These are phyloP conservation scores for Tausonia pullulans DNA, from an alignment of 1,284 basidiomycete genomes.

Conservation along the genomic window DNA sequence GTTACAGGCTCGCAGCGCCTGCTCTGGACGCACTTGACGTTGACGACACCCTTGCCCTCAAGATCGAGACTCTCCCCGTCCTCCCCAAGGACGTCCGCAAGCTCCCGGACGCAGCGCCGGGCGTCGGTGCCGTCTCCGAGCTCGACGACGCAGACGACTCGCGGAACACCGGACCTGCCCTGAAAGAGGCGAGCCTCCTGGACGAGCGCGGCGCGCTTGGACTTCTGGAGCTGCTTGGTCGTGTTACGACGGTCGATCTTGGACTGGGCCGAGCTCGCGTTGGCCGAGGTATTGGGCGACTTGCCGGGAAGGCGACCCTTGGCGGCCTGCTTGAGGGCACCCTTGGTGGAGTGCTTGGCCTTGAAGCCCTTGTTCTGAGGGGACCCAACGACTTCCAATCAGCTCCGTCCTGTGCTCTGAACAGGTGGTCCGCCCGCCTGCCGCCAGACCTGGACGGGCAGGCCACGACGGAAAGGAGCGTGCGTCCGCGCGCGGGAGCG, in stretches of 20 bases:
- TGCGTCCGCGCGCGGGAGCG: too few species aligned
- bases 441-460: too few species aligned
- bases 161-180: slow-evolving; percentile 34
- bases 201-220: slow-evolving; percentile 58
- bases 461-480: too few species aligned
- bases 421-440: not conserved
- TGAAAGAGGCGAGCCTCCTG: slow-evolving; percentile 35
- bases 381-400: not conserved
- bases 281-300: not conserved
- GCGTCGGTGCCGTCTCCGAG: slow-evolving; percentile 40
- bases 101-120: slow-evolving; percentile 55
- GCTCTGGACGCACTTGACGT: slow-evolving; percentile 46
- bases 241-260: slow-evolving; percentile 62
- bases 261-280: slow-evolving; percentile 42
- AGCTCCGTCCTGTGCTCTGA: not conserved
- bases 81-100: slow-evolving; percentile 57
- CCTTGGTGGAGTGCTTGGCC: slow-evolving; percentile 76
- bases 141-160: slow-evolving; percentile 37
- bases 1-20: too few species aligned
- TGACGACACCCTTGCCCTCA: slow-evolving; percentile 48
- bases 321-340: slow-evolving; percentile 59
- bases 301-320: slow-evolving; percentile 48
- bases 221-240: slow-evolving; percentile 60
- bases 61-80: slow-evolving; percentile 39
- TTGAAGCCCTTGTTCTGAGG: slow-evolving; percentile 84